phyloP scores from a whole-genome alignment of 176 grass and related monocot genomes.

The Oryza longistaminata region DNA sequence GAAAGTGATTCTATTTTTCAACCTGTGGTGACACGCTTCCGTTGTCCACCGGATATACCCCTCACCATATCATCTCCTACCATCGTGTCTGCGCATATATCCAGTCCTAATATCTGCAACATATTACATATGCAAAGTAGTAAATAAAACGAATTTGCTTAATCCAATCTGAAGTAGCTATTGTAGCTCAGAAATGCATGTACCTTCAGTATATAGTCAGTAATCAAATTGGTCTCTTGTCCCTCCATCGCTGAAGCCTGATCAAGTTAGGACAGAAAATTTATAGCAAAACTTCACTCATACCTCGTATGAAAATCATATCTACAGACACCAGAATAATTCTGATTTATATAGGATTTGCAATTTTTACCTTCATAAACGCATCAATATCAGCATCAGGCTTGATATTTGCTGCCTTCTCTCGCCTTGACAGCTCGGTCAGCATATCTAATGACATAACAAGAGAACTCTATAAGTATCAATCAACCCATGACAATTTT shows the following conservation, averaged over 20 bases:
- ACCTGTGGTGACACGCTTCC: constrained; percentile 93
- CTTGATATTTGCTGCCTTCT: background rate
- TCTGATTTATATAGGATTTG: background rate
- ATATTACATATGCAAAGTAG: background rate
- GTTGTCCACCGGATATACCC: constrained; percentile 96
- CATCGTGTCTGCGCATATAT: constrained; percentile 88
- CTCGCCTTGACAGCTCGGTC: background rate
- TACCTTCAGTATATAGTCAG: constrained; percentile 94
- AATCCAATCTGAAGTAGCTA: background rate
- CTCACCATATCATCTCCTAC: constrained; percentile 88
- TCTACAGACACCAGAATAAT: background rate
- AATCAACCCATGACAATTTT: constrained; percentile 10
- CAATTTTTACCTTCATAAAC: background rate
- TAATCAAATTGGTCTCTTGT: constrained; percentile 64
- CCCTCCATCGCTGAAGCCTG: constrained; percentile 72
- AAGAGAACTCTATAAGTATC: background rate
- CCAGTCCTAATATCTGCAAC: constrained; percentile 78
- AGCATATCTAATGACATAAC: constrained; percentile 57
- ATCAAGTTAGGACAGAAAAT: constrained; percentile 23
- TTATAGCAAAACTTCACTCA: background rate
- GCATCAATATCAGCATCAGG: background rate
- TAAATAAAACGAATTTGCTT: background rate
- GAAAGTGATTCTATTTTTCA: constrained; percentile 2
- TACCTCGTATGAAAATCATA: background rate
- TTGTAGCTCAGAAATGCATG: constrained; percentile 14